Base-by-base conservation (phyloP, 768 basidiomycete species). In the Agaricus sinodeliciosus region DNA sequence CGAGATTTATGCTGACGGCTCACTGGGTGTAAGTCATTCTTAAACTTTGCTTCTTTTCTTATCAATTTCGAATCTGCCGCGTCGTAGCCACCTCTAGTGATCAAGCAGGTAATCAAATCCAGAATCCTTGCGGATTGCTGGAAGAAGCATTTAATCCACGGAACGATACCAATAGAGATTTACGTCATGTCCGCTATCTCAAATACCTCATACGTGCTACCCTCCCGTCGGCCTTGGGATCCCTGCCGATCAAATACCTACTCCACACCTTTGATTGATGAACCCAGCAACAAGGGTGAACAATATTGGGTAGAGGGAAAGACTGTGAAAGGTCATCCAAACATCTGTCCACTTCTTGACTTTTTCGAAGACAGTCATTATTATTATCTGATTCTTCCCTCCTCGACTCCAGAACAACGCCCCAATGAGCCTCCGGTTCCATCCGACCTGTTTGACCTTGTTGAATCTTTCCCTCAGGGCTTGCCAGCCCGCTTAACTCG, bases 101-200 rank as follows among this genome's bases (percentile, higher is more conserved):
- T 99, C 70, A 99, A 99, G 65, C 94, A 96, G 69, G 86, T 98
- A 63, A 94, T 98, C 75, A 98, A 98, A 69, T 94, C 91, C 43
- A 89, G 96, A 48, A 99, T 99, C 55, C 79, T 99, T 48, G 95
- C 95, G 27, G 95, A 99, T 71, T 98, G 95, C 68, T 99, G 96
- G 96, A 98, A 98, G 74, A 90, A 90, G 63, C 95, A 99, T 66
- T 88, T 90, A 40, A 82, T 86, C 57, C 81, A 90, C 66, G 95
- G 95, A 52, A 96, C 96, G 7, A 96, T 98, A 62, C 95, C 96
- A 13, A 95, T 98, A 72, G 96, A 99, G 71, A 95, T 95, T 22
- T 90, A 88, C 65, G 90, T 93, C 63, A 89, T 93, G 90, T 90
- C 89, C 54, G 82, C 88, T 43, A 85, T 92, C 67, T 93, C 90